phyloP scores from a whole-genome alignment of 306 rosid genomes.

The Rosa rugosa region DNA sequence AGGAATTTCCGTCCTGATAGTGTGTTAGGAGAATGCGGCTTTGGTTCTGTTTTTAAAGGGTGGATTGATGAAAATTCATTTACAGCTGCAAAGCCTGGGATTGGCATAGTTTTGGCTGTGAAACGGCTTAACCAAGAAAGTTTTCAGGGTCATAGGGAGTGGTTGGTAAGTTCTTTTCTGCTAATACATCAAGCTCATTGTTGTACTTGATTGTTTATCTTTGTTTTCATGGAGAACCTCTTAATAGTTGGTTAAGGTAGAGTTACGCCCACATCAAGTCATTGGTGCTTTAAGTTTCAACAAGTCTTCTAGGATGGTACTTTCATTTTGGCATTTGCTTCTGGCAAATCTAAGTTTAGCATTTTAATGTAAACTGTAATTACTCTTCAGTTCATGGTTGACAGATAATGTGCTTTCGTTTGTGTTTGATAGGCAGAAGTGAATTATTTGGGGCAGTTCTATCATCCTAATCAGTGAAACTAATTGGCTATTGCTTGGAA shows the following conservation, averaged over 20 bases:
- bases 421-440: constrained; percentile 48
- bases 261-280: background rate
- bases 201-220: background rate
- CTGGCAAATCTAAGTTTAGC: background rate
- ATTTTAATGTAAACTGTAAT: background rate
- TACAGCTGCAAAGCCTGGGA: constrained; percentile 50
- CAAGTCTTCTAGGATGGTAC: background rate
- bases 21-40: constrained; percentile 56
- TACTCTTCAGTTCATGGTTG: background rate
- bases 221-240: background rate
- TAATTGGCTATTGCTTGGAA: constrained; percentile 56
- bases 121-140: constrained; percentile 50
- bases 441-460: constrained; percentile 50
- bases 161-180: constrained; percentile 45
- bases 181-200: background rate
- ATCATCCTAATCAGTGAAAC: constrained; percentile 44
- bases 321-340: background rate
- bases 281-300: background rate
- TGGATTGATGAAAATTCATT: constrained; percentile 56
- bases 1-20: constrained; percentile 57
- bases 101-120: constrained; percentile 52
- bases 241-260: constrained; percentile 1
- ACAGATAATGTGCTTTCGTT: constrained; percentile 9
- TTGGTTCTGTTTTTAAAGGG: constrained; percentile 54
- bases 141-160: constrained; percentile 52